Base-by-base conservation (phyloP, 1,284 basidiomycete species). In the Schizophyllum amplum region DNA sequence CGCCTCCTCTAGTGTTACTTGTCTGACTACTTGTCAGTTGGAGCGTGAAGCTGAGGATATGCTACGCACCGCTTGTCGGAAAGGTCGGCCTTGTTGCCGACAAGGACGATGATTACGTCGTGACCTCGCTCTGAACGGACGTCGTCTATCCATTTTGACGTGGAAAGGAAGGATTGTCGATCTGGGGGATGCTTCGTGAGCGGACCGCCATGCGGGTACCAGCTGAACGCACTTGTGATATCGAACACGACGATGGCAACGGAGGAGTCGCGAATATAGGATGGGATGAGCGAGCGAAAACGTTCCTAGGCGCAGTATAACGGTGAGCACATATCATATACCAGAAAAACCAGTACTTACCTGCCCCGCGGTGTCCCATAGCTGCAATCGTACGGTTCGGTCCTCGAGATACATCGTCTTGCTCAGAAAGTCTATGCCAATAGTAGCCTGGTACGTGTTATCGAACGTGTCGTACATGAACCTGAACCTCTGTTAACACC, bases 401-500 rank as follows among this genome's bases (percentile, higher is more conserved):
- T 99, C 97, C 70, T 99, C 97, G 59, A 99, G 82, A 73, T 99
- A 99, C 94, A 99, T 97, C 0, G 97, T 99, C 80, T 99, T 99
- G 75, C 93, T 96, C 71, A 99, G 77, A 72, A 99, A 99, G 77
- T 99, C 97, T 73, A 98, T 99, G 62, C 97, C 97, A 69, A 99
- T 99, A 13, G 97, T 99, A 13, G 97, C 97, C 73, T 99, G 97
- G 72, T 99, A 99, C 51, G 96, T 99, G 74, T 97, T 98, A 79
- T 99, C 97, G 71, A 99, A 99, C 0, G 97, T 98, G 75, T 99
- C 97, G 72, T 99, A 99, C 96, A 98, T 98, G 70, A 92, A 92
- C 70, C 93, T 94, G 9, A 66, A 53, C 57, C 58, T 54, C 57
- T 53, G 53, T 13, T 27, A 55, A 23, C 24, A 47, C 27, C 54